Evolutionary conservation across 2,329 filamentous ascomycete species (phyloP).

Genomic region (Alternaria sp.): DNA sequence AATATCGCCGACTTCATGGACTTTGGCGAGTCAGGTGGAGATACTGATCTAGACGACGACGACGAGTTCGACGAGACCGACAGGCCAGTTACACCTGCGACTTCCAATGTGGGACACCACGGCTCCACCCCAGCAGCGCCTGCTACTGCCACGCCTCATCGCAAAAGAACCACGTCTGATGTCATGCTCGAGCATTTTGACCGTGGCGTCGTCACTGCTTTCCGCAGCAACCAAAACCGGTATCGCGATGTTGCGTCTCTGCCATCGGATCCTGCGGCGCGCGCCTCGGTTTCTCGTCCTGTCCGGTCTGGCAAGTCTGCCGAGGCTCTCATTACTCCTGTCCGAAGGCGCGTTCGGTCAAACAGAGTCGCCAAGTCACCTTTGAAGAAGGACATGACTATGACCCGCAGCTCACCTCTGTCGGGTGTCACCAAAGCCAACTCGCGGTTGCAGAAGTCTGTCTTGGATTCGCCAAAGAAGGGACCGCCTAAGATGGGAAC

Average conservation of each 20-base stretch:
- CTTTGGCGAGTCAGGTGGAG: constrained; percentile 47
- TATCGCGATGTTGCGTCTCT: constrained; percentile 51
- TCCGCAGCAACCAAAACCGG: constrained; percentile 52
- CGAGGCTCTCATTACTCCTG: constrained; percentile 51
- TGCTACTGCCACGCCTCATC: constrained; percentile 32
- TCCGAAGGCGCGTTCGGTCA: constrained; percentile 47
- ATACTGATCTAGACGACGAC: constrained; percentile 47
- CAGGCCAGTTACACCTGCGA: constrained; percentile 47
- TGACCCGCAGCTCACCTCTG: constrained; percentile 38
- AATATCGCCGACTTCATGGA: constrained; percentile 53
- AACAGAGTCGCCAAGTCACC: constrained; percentile 40
- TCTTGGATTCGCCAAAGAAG: constrained; percentile 35
- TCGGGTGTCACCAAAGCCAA: constrained; percentile 42
- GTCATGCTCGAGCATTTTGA: constrained; percentile 54
- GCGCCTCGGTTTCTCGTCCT: constrained; percentile 48
- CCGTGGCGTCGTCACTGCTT: constrained; percentile 61
- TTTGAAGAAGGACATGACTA: constrained; percentile 23
- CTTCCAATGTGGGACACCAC: constrained; percentile 38
- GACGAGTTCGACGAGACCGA: constrained; percentile 46
- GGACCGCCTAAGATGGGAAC: constrained; percentile 47
- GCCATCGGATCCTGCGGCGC: constrained; percentile 48
- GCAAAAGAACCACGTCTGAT: constrained; percentile 44
- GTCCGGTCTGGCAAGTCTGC: constrained; percentile 51
- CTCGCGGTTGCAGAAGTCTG: constrained; percentile 37
- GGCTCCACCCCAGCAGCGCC: constrained; percentile 46